Conservation (phyloP, 768 basidiomycete genomes). For the Tubosaeta sp. region DNA sequence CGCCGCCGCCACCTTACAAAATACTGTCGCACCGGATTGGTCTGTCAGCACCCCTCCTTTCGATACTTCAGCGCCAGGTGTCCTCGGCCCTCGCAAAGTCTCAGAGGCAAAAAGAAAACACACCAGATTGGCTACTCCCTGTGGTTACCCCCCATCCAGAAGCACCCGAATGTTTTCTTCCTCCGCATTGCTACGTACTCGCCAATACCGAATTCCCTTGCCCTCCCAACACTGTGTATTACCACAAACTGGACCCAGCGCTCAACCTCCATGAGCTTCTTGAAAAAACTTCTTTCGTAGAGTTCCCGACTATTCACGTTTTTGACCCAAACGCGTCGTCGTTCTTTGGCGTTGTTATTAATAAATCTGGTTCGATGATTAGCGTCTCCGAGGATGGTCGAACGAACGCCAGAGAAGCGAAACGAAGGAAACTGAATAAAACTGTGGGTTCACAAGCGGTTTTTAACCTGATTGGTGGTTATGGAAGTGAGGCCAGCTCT, state of each 20-base stretch:
- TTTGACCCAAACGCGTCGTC: slow-evolving; percentile 50
- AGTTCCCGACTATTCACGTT: slow-evolving; percentile 81
- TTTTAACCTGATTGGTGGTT: slow-evolving; percentile 52
- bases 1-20: slow-evolving; percentile 39
- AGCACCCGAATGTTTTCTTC: slow-evolving; percentile 50
- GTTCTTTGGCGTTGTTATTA: slow-evolving; percentile 59
- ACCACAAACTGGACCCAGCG: slow-evolving; percentile 54
- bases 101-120: slow-evolving; percentile 44
- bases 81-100: slow-evolving; percentile 17
- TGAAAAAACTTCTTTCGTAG: slow-evolving; percentile 64
- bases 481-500: slow-evolving; percentile 49
- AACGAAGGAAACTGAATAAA: slow-evolving; percentile 54
- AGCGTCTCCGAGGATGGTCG: slow-evolving; percentile 7
- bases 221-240: slow-evolving; percentile 33
- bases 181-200: slow-evolving; percentile 59
- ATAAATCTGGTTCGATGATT: slow-evolving; percentile 43
- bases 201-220: slow-evolving; percentile 34
- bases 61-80: slow-evolving; percentile 45
- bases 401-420: slow-evolving; percentile 36
- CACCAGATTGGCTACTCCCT: slow-evolving; percentile 53
- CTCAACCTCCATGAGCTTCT: slow-evolving; percentile 47
- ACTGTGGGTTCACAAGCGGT: slow-evolving; percentile 54
- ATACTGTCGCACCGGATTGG: slow-evolving; percentile 64
- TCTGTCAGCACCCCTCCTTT: slow-evolving; percentile 44
- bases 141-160: slow-evolving; percentile 52